These are phyloP conservation scores for Phytopythium boreale DNA, from an alignment of 352 stramenopile genomes.

Conservation along the genomic window DNA sequence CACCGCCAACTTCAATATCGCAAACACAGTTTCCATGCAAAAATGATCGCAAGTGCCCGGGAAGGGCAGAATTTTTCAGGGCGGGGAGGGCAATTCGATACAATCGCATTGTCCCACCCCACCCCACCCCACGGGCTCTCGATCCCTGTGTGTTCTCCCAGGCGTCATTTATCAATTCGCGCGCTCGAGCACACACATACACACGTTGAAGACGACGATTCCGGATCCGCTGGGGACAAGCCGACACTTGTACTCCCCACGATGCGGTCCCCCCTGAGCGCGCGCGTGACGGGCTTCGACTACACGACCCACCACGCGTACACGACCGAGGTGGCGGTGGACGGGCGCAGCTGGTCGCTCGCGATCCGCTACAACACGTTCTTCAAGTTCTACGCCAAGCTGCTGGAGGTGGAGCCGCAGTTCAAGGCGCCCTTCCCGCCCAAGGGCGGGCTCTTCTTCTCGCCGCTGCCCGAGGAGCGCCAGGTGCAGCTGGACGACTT, in stretches of 20 bases:
- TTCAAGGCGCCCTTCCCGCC: constrained; percentile 63
- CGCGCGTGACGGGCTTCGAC: constrained; percentile 41
- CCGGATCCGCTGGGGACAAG: background rate
- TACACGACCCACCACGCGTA: constrained; percentile 40
- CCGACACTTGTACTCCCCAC: background rate
- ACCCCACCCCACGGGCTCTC: background rate
- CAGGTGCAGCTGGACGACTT: constrained; percentile 67
- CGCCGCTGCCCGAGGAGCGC: constrained; percentile 46
- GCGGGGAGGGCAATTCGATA: background rate
- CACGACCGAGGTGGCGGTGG: constrained; percentile 43
- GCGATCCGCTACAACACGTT: constrained; percentile 66
- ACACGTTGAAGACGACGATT: background rate
- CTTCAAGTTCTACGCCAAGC: constrained; percentile 48
- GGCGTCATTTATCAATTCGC: background rate
- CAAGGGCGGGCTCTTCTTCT: constrained; percentile 64
- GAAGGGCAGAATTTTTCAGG: background rate
- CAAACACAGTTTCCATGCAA: background rate
- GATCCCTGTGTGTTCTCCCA: too few species aligned
- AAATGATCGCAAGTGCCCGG: background rate
- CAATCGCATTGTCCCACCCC: background rate
- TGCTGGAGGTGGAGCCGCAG: constrained; percentile 40
- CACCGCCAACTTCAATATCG: constrained; percentile 10
- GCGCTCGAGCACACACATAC: background rate
- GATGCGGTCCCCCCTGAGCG: constrained; percentile 17
- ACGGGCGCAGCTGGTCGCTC: constrained; percentile 41